These are phyloP conservation scores for Acanthamoeba quina DNA, from an alignment of 208 protist species.

Conservation along the genomic window DNA sequence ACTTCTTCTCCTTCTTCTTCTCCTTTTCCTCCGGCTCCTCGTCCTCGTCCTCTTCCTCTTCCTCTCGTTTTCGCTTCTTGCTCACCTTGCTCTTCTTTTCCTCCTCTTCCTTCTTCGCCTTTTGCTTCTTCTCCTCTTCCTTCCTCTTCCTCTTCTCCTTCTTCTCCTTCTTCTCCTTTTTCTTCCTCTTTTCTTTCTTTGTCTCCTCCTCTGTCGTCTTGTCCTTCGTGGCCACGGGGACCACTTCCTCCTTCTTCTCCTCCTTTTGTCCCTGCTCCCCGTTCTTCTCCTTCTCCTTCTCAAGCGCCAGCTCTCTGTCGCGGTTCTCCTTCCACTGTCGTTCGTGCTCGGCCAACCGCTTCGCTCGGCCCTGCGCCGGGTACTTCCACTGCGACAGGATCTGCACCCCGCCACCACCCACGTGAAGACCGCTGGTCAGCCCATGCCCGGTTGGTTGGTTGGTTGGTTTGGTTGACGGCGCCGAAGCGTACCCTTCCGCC, in stretches of 20 bases:
- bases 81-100: not conserved
- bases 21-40: not conserved
- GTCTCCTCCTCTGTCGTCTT: not conserved
- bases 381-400: slow-evolving; percentile 55
- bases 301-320: not conserved
- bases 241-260: not conserved
- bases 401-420: not conserved
- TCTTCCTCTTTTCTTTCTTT: not conserved
- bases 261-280: not conserved
- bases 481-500: not conserved
- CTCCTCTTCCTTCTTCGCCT: not conserved
- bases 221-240: not conserved
- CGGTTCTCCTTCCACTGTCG: slow-evolving; percentile 50
- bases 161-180: not conserved
- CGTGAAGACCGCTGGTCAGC: not conserved
- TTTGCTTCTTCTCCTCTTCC: not conserved
- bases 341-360: slow-evolving; percentile 33
- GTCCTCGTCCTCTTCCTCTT: not conserved
- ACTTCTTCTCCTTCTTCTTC: not conserved
- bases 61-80: not conserved
- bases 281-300: not conserved
- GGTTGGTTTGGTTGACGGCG: not conserved
- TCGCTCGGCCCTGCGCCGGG: slow-evolving; percentile 1
- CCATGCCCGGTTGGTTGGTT: not conserved
- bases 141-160: not conserved